Evolutionary conservation across 2,329 filamentous ascomycete genomes (phyloP).

Genomic region (Neofusicoccum sp.): DNA sequence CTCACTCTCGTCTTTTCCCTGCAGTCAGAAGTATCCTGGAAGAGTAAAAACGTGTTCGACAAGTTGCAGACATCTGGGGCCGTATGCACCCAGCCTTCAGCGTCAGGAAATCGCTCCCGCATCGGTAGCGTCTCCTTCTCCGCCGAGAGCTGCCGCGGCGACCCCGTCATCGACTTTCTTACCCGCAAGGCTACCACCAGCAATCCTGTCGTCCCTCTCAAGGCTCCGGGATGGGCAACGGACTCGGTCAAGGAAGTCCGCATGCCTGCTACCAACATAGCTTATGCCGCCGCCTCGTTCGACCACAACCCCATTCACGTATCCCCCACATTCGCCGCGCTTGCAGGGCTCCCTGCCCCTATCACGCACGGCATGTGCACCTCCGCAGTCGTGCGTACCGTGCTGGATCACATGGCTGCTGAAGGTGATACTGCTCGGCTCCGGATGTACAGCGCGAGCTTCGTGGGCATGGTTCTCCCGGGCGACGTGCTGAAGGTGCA

Average conservation of each 20-base stretch:
- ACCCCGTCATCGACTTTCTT: slow-evolving; percentile 32
- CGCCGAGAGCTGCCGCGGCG: slow-evolving; percentile 11
- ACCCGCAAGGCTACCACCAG: slow-evolving; percentile 25
- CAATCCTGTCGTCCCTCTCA: slow-evolving; percentile 21
- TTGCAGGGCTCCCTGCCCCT: slow-evolving; percentile 40
- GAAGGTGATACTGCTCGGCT: slow-evolving; percentile 16
- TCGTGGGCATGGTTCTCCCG: slow-evolving; percentile 43
- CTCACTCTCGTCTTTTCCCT: slow-evolving; percentile 26
- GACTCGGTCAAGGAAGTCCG: not conserved
- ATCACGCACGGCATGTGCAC: slow-evolving; percentile 49
- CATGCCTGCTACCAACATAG: slow-evolving; percentile 21
- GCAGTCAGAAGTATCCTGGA: slow-evolving; percentile 19
- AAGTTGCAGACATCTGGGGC: not conserved
- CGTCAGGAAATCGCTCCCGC: too few relatives aligned
- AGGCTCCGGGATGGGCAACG: slow-evolving; percentile 7
- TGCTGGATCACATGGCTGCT: slow-evolving; percentile 26
- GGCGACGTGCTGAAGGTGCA: slow-evolving; percentile 36
- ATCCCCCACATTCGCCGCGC: slow-evolving; percentile 39
- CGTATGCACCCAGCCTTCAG: not conserved
- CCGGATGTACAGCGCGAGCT: slow-evolving; percentile 32
- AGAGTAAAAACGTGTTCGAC: not conserved
- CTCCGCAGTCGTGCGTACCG: slow-evolving; percentile 33
- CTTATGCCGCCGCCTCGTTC: slow-evolving; percentile 37
- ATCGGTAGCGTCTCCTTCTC: not conserved
- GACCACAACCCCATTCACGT: slow-evolving; percentile 49